A percentile compares a stretch with the other conserved stretches of the same genome.
phyloP scores from a whole-genome alignment of 768 basidiomycete species.

The Pleurotus giganteus region DNA sequence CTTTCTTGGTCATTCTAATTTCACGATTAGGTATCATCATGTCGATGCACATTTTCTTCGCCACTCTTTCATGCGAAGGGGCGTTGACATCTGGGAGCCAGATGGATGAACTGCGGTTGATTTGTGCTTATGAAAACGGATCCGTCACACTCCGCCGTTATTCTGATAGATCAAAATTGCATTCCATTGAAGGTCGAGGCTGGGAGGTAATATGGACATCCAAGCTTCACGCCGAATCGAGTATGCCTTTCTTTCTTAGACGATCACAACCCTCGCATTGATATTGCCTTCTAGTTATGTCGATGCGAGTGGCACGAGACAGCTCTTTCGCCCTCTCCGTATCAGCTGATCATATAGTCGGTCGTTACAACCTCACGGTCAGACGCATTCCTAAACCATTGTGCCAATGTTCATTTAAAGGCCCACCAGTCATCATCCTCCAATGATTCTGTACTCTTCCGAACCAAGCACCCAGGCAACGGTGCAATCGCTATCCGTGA shows the following conservation, averaged over 20 bases:
- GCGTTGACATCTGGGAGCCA: slow-evolving; percentile 30
- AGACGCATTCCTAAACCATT: slow-evolving; percentile 12
- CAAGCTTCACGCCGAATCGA: slow-evolving; percentile 70
- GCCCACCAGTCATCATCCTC: neutral
- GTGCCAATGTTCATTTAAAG: neutral
- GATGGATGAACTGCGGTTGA: slow-evolving; percentile 48
- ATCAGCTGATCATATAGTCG: slow-evolving; percentile 80
- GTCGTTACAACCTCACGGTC: slow-evolving; percentile 61
- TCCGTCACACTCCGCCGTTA: slow-evolving; percentile 70
- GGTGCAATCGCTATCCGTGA: slow-evolving; percentile 70
- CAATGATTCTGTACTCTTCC: neutral
- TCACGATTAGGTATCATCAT: slow-evolving; percentile 74
- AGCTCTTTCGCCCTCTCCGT: slow-evolving; percentile 68
- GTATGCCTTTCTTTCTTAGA: slow-evolving; percentile 35
- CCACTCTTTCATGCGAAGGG: slow-evolving; percentile 12
- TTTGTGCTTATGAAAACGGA: slow-evolving; percentile 86
- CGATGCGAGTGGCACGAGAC: slow-evolving; percentile 67
- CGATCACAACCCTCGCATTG: neutral
- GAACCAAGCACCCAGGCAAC: slow-evolving; percentile 81
- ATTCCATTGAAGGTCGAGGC: slow-evolving; percentile 66
- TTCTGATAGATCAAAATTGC: slow-evolving; percentile 29
- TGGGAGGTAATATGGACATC: slow-evolving; percentile 72
- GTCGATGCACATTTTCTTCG: slow-evolving; percentile 69
- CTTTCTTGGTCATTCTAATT: neutral
- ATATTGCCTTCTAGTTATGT: slow-evolving; percentile 63